Evolutionary conservation across 495 filamentous ascomycete species (phyloP), one percentile per base, ranked within the genome.

Genomic region (Talaromyces borbonicus): DNA sequence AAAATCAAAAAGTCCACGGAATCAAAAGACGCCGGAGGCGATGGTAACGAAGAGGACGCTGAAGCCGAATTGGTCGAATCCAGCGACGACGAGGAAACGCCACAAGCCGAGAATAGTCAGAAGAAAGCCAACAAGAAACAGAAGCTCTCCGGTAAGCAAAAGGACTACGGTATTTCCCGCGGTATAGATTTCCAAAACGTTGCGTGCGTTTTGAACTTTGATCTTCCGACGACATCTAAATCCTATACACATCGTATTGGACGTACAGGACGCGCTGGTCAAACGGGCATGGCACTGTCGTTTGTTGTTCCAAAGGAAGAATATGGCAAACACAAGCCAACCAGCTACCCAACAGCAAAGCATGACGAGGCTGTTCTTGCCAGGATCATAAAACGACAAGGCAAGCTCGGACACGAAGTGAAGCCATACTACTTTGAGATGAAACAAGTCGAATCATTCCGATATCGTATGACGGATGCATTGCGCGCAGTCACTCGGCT

Each of bases 111-210:
- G 8, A 52, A 58, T 27, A 55, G 52, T 8, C 39, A 57, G 12
- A 51, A 9, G 22, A 60, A 35, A 11, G 49, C 58, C 20, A 69
- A 71, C 51, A 89, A 87, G 59, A 81, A 79, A 49, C 71, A 71
- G 49, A 86, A 80, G 54, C 62, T 72, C 42, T 58, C 67, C 12
- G 69, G 68, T 39, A 73, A 74, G 36, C 81, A 90, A 53, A 84
- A 85, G 58, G 92, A 97, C 55, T 97, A 90, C 57, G 87, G 90
- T 25, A 77, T 97, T 25, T 89, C 90, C 11, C 83, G 92, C 51
- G 89, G 88, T 35, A 92, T 96, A 61, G 92, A 99, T 63, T 99
- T 99, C 73, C 82, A 87, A 51, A 86, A 95, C 62, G 87, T 97
- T 43, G 81, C 90, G 18, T 87, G 84, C 49, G 87, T 99, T 16